Conservation (phyloP, 129 eudicot species). For the Gnaphalium uliginosum region DNA sequence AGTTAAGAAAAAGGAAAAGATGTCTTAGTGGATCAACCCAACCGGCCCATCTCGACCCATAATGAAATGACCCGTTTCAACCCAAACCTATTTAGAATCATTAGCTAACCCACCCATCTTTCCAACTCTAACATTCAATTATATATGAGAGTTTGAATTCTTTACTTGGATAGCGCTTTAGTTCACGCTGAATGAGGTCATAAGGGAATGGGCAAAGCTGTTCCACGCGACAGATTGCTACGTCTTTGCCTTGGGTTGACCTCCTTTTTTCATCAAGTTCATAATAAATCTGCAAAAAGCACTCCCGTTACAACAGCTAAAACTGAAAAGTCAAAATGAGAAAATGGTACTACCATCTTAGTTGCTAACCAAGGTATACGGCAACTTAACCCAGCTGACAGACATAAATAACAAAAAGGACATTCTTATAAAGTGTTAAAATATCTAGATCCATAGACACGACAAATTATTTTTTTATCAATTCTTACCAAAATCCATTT, state of each 20-base stretch:
- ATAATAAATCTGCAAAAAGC: conserved; percentile 68
- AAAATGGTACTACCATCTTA: background rate
- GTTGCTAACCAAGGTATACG: background rate
- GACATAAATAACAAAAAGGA: background rate
- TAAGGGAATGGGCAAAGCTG: conserved; percentile 99
- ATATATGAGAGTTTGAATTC: background rate
- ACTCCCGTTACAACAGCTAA: background rate
- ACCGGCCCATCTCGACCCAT: background rate
- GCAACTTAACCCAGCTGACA: background rate
- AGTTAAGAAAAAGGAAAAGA: background rate
- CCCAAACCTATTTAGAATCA: background rate
- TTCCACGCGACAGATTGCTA: conserved; percentile 92
- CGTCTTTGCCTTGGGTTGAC: conserved; percentile 51
- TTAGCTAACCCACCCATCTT: background rate
- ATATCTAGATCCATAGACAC: no score
- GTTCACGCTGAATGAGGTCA: conserved; percentile 87
- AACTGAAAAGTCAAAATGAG: background rate
- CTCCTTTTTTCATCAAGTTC: conserved; percentile 87
- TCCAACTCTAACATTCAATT: background rate
- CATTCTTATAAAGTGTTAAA: background rate
- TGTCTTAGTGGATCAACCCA: background rate
- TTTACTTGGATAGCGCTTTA: conserved; percentile 94
- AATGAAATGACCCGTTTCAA: background rate
- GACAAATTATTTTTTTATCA: background rate
- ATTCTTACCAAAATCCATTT: background rate